phyloP scores from a whole-genome alignment of 768 basidiomycete species.

The Trametes cinnabarina region DNA sequence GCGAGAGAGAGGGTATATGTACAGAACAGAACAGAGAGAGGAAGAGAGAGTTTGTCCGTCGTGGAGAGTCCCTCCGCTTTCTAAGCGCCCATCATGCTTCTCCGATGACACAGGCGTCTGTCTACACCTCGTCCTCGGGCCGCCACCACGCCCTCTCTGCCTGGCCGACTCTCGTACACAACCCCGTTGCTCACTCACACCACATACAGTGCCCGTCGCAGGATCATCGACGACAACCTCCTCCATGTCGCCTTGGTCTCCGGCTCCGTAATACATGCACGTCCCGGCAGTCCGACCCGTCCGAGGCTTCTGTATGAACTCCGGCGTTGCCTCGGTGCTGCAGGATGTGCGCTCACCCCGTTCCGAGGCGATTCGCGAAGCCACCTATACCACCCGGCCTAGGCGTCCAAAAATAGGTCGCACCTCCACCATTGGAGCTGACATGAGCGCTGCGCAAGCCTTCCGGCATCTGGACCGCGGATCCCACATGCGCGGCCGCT shows the following conservation, averaged over 20 bases:
- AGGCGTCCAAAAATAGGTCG: not conserved
- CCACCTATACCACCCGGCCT: not conserved
- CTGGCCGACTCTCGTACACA: not conserved
- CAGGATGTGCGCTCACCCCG: not conserved
- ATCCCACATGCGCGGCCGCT: too few species aligned
- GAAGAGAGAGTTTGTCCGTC: conserved; percentile 1
- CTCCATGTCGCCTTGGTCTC: too few species aligned
- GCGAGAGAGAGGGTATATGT: conserved; percentile 16
- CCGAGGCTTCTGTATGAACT: conserved; percentile 8
- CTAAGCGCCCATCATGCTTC: not conserved
- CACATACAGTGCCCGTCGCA: not conserved
- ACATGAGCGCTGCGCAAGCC: too few species aligned
- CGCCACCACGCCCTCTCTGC: not conserved
- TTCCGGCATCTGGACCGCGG: too few species aligned
- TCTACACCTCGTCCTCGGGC: not conserved
- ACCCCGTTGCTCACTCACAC: not conserved
- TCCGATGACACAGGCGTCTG: not conserved
- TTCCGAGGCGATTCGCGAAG: not conserved
- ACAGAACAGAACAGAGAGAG: conserved; percentile 18
- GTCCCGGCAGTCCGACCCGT: conserved; percentile 10
- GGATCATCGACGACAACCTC: not conserved
- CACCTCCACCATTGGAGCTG: too few species aligned
- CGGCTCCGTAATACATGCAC: not conserved
- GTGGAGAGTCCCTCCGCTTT: conserved; percentile 2
- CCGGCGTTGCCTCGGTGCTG: not conserved